Percentiles rank a stretch among this genome's conserved stretches.
phyloP scores from a whole-genome alignment of 257 asterid species.

The Henckelia pumila region DNA sequence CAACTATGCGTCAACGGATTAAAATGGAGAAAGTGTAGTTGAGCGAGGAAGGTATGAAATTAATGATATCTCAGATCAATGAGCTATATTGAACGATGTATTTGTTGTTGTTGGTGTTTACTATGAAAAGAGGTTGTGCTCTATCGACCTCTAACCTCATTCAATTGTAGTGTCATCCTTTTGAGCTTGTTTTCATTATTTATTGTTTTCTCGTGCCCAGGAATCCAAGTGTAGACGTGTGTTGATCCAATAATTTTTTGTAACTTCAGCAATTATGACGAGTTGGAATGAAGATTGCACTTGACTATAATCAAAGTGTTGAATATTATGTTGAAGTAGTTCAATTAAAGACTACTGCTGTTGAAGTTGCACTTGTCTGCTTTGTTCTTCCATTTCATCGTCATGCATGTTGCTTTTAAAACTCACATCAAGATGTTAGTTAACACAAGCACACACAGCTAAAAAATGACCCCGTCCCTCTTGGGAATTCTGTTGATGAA shows the following conservation, averaged over 20 bases:
- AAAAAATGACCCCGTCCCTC: no score
- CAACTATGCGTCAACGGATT: slow-evolving; percentile 56
- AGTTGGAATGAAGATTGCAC: not conserved
- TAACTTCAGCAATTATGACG: not conserved
- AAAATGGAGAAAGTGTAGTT: slow-evolving; percentile 88
- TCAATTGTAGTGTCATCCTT: not conserved
- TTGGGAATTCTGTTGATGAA: no score
- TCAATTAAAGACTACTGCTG: not conserved
- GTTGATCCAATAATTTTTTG: not conserved
- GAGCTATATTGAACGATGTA: slow-evolving; percentile 22
- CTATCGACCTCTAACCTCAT: not conserved
- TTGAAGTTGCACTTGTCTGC: not conserved
- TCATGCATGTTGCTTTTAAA: not conserved
- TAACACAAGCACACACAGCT: no score
- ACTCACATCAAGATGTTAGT: no score
- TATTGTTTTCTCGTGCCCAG: not conserved
- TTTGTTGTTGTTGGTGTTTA: not conserved
- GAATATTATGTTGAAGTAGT: not conserved
- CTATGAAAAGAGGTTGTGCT: not conserved
- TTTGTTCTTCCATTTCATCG: not conserved
- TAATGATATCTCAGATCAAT: slow-evolving; percentile 53
- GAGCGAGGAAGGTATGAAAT: slow-evolving; percentile 62
- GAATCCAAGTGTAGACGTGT: no score
- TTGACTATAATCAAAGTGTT: not conserved
- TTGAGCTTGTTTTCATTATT: not conserved